Evolutionary conservation across 202 grass and related monocot species (phyloP).

Genomic region (Setaria viridis): DNA sequence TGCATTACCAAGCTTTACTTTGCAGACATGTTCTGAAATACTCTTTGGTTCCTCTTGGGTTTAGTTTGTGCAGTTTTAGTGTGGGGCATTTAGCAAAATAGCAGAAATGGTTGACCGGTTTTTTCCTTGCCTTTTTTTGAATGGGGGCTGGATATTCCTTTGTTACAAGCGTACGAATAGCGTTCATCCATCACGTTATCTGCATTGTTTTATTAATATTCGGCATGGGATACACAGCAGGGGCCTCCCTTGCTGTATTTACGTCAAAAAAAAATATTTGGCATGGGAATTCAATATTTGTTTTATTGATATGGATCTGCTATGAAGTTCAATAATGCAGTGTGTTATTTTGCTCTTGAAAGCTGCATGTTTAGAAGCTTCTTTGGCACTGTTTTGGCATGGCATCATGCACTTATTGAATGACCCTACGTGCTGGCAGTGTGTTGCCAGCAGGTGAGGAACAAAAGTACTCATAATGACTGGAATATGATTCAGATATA

Average conservation of each 20-base stretch:
- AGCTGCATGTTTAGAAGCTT: conserved; percentile 23
- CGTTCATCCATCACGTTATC: neutral
- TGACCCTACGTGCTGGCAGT: neutral
- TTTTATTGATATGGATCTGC: conserved; percentile 32
- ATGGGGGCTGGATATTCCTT: conserved; percentile 4
- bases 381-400: neutral
- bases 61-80: too few species aligned
- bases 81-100: too few species aligned
- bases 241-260: too few species aligned
- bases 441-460: neutral
- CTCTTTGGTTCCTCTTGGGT: too few species aligned
- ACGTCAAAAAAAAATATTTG: neutral
- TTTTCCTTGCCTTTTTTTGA: neutral
- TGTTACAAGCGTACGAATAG: conserved; percentile 1
- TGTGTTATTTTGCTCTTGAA: neutral
- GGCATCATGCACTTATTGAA: neutral
- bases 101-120: too few species aligned
- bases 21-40: too few species aligned
- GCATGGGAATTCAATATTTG: conserved; percentile 13
- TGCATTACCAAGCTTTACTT: too few species aligned
- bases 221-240: too few species aligned
- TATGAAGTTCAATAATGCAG: conserved; percentile 12
- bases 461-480: neutral
- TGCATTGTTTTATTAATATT: neutral
- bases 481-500: conserved; percentile 3